Evolutionary conservation across 2,329 filamentous ascomycete genomes (phyloP).

Genomic region (Camptophora hylomeconis): DNA sequence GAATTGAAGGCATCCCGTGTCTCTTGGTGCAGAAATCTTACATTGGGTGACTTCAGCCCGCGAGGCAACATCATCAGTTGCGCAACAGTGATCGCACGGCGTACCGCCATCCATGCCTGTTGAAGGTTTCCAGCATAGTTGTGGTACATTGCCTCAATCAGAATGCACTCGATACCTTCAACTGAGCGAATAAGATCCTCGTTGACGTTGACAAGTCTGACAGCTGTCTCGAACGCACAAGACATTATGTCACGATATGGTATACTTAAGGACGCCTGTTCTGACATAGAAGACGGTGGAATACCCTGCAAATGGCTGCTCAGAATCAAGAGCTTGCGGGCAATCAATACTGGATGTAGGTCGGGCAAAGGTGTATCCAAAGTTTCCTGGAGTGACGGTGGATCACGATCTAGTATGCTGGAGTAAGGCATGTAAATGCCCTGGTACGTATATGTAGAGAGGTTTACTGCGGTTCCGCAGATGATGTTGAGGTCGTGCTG

Average conservation of each 20-base stretch:
- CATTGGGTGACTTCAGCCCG: constrained; percentile 5
- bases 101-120: constrained; percentile 25
- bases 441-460: constrained; percentile 25
- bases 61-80: constrained; percentile 32
- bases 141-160: constrained; percentile 29
- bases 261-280: constrained; percentile 1
- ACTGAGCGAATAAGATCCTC: constrained; percentile 26
- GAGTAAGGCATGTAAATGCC: constrained; percentile 25
- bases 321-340: constrained; percentile 35
- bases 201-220: constrained; percentile 23
- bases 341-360: constrained; percentile 37
- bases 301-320: constrained; percentile 37
- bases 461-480: constrained; percentile 18
- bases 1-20: constrained; percentile 13
- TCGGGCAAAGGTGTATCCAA: constrained; percentile 25
- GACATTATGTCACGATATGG: constrained; percentile 17
- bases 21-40: constrained; percentile 8
- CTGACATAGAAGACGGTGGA: constrained; percentile 18
- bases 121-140: constrained; percentile 29
- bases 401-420: constrained; percentile 7
- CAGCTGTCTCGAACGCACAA: constrained; percentile 21
- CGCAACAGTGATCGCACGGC: constrained; percentile 27
- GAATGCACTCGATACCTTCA: constrained; percentile 31
- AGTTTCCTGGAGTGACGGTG: constrained; percentile 20
- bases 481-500: constrained; percentile 28